Percentiles rank a stretch among this genome's conserved stretches.
Conservation (phyloP, 2,329 filamentous ascomycete species). For the Microsporum audouinii region DNA sequence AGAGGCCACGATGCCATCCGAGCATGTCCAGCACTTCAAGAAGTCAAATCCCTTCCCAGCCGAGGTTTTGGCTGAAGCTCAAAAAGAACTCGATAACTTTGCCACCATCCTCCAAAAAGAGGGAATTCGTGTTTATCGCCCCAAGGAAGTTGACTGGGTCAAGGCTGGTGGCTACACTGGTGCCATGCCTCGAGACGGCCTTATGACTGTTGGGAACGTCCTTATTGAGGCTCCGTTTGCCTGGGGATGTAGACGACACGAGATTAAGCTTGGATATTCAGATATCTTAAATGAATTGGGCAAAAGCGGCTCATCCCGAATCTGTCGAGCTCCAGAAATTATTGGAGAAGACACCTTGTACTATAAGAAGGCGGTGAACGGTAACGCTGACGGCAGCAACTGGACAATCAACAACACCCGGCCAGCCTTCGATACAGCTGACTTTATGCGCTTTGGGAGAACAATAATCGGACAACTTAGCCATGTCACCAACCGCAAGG, state of each 20-base stretch:
- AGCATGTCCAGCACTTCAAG: constrained; percentile 13
- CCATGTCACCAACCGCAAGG: constrained; percentile 25
- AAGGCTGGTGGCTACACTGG: constrained; percentile 20
- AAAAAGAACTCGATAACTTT: constrained; percentile 19
- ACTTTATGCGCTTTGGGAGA: constrained; percentile 27
- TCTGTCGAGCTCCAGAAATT: constrained; percentile 10
- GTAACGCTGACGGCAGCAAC: background rate
- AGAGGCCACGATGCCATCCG: constrained; percentile 14
- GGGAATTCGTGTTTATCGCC: constrained; percentile 20
- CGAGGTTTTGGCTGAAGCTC: constrained; percentile 17
- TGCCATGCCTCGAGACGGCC: constrained; percentile 26
- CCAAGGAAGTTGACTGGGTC: constrained; percentile 11
- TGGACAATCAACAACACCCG: constrained; percentile 27
- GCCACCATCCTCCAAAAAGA: constrained; percentile 16
- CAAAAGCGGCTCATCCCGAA: background rate
- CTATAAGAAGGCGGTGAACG: constrained; percentile 6
- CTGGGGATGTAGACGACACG: constrained; percentile 20
- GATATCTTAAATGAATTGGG: constrained; percentile 8
- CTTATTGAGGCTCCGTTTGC: constrained; percentile 25
- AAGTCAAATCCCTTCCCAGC: constrained; percentile 17
- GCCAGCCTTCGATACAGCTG: constrained; percentile 26
- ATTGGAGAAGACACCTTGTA: constrained; percentile 17
- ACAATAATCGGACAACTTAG: constrained; percentile 24
- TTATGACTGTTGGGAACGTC: constrained; percentile 24
- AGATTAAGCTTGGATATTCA: constrained; percentile 17